Base-by-base conservation (phyloP, 1,284 basidiomycete species). In the Malassezia vespertilionis region DNA sequence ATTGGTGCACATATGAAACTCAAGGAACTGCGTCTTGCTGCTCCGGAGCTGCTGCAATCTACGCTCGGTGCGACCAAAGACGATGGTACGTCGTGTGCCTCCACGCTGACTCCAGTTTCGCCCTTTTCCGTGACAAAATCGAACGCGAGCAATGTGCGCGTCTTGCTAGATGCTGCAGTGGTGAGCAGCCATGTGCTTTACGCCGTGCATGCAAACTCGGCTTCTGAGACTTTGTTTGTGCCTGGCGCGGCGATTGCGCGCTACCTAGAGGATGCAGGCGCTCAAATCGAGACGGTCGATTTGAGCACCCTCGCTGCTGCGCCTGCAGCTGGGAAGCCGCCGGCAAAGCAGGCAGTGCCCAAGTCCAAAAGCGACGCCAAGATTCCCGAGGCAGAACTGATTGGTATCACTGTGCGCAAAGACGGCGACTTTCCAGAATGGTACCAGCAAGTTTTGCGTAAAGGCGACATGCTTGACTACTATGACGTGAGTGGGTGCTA, bases 401-500 rank as follows among this genome's bases (percentile, higher is more conserved):
- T 64, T 45, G 67, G 67, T 27, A 70, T 70, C 57, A 69, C 63
- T 11, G 64, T 69, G 23, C 62, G 60, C 44, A 70, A 70, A 52
- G 60, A 55, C 5, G 57, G 58, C 32, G 67, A 70, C 52, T 70
- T 70, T 49, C 52, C 65, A 23, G 65, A 67, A 27, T 70, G 67
- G 67, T 70, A 70, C 46, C 58, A 65, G 30, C 60, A 91, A 85
- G 89, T 95, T n/a, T 76, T 97, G 54, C 77, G 91, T 72, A 96
- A 97, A 76, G 86, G 89, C 20, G 90, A 99, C 66, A 96, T 99
- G 91, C 75, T 99, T 46, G 93, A 97, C 70, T 97, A 97, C 75
- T 97, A 97, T 75, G 90, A 83, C 72, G 89, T 99, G 64, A 90
- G 86, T 56, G 93, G 91, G 21, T 99, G 91, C 72, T 97, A 97